Evolutionary conservation across 805 yeast species (phyloP), one percentile per base, ranked within the genome.

Genomic region (Yarrowia porcina): DNA sequence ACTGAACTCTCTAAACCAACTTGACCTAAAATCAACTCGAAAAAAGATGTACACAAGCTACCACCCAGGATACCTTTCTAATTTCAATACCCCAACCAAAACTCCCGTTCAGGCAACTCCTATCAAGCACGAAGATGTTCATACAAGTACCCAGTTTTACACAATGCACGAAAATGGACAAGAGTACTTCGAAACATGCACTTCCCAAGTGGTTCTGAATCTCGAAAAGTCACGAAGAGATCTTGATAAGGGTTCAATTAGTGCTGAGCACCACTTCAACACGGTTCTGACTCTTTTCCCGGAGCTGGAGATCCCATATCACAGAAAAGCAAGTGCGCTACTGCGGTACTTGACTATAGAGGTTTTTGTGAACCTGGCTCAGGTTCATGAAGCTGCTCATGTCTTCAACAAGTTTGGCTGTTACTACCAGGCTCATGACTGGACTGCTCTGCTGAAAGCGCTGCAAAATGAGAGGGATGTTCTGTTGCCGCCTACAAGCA

Each of bases 31-130:
- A n/a, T n/a, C n/a, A n/a, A n/a, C n/a, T n/a, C n/a, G n/a, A n/a
- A n/a, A n/a, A n/a, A n/a, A n/a, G n/a, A 49, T 49, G 57, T 33
- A 49, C 54, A 15, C 54, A 10, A 13, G 54, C 30, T 47, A 47
- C 57, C 41, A 33, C 21, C 20, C 20, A 2, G 30, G 41, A 49
- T 49, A 49, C 57, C 54, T 27, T 21, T 17, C 21, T 3, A 10
- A 25, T 7, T 23, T 7, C 45, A 10, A 44, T n/a, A 45, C 52
- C 25, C 52, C 52, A 17, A 30, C 36, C 12, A 45, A 45, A 36
- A 45, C 30, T 28, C 52, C 36, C 52, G 18, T 18, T 6, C 13
- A 4, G 4, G 45, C 4, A 12, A 10, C 45, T 1, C 45, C 10
- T 8, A 15, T 13, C 11, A n/a, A 42, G 15, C 6, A 15, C 8